Base-by-base conservation (phyloP, 192 early-diverging fungal species). In the Coemansia sp. region DNA sequence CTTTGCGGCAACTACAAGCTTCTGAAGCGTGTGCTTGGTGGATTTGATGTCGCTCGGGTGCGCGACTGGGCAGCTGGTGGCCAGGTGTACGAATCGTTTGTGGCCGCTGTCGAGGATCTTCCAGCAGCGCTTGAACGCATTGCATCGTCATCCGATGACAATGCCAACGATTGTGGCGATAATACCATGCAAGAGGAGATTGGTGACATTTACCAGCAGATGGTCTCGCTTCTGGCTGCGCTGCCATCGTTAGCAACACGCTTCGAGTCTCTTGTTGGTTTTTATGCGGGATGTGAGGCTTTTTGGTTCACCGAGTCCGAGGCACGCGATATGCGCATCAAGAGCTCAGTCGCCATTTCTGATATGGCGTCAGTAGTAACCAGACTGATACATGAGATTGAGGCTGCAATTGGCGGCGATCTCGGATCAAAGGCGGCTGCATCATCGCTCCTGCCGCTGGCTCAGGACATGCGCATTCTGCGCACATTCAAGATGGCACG, bases 1-100 rank as follows among this genome's bases (percentile, higher is more conserved):
- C 66, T 90, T 8, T 68, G 79, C 14, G 81, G 84, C 34, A 81
- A 87, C 48, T 67, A 87, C 55, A 26, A 52, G 38, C 66, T 81
- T 6, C 72, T 88, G 0, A 24, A 48, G 10, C 62, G 60, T 6
- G 45, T 88, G 0, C 66, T 89, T 51, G 63, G 55, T 2, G 64
- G 65, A 57, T 36, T 89, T 49, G 66, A 86, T 24, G 70, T 71
- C 30, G 10, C 20, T 8, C 57, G 34, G 6, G 39, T 30, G 7
- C 68, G 71, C 14, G 63, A 66, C 21, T 83, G 81, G 81, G 59
- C 33, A 12, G 55, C 68, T 5, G 73, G 78, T 30, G 78, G 78
- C 62, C 66, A 71, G 4, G 69, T 80, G 35, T 80, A 68, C 52
- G 49, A 44, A 66, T 45, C 68, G n/a, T 83, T 77, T 46, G 41